phyloP scores from a whole-genome alignment of 1,139 yeast species.

The Insectozyma bohioensis region DNA sequence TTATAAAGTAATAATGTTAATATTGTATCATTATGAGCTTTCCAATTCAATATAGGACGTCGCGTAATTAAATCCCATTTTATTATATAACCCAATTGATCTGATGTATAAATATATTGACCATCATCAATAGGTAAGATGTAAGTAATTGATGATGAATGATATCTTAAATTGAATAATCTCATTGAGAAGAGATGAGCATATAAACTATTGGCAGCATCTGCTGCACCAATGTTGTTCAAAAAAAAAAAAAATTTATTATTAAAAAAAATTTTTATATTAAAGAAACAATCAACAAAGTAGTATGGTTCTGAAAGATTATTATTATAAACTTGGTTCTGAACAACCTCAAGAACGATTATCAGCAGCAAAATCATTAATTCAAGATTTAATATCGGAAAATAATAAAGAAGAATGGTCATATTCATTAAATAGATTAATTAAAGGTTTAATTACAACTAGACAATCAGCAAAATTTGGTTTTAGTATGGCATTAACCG shows the following conservation, averaged over 20 bases:
- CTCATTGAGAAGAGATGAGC: constrained; percentile 3
- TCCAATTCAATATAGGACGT: constrained; percentile 46
- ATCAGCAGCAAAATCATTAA: constrained; percentile 65
- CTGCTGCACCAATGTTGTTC: background rate
- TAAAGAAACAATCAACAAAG: constrained; percentile 1
- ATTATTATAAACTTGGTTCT: constrained; percentile 76
- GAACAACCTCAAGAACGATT: constrained; percentile 74
- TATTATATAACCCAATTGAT: constrained; percentile 38
- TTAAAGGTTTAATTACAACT: constrained; percentile 78
- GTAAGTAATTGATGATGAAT: constrained; percentile 10
- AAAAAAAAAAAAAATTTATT: constrained; percentile 4
- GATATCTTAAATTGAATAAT: constrained; percentile 11
- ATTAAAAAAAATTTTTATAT: too few relatives aligned
- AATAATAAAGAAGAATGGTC: constrained; percentile 65
- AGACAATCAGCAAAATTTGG: constrained; percentile 87
- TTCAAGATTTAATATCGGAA: constrained; percentile 54
- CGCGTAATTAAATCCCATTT: constrained; percentile 51
- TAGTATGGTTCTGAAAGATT: constrained; percentile 59
- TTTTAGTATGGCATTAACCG: constrained; percentile 84
- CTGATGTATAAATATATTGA: constrained; percentile 5
- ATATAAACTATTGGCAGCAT: background rate
- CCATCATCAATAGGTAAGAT: constrained; percentile 3
- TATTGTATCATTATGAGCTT: constrained; percentile 49
- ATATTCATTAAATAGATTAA: constrained; percentile 74
- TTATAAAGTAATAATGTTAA: constrained; percentile 39